phyloP scores from a whole-genome alignment of 345 rosid genomes.

The Melaleuca alternifolia region DNA sequence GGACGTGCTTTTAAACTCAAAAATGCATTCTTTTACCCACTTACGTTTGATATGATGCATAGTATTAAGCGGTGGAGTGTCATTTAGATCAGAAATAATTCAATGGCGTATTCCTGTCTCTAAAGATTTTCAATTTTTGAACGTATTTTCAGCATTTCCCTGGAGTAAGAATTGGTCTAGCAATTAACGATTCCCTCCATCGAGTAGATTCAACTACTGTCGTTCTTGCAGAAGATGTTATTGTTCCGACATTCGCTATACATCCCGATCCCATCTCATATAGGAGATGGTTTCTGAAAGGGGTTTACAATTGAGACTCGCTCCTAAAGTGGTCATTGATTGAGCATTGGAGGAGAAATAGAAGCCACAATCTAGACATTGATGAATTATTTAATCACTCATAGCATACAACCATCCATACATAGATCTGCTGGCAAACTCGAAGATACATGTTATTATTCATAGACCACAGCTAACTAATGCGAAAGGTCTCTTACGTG shows the following conservation, averaged over 20 bases:
- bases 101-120: not conserved
- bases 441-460: not conserved
- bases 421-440: not conserved
- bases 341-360: not conserved
- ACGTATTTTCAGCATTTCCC: not conserved
- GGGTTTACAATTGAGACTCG: not conserved
- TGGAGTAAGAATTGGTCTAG: fast-evolving
- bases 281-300: not conserved
- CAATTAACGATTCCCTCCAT: not conserved
- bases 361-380: not conserved
- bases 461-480: not conserved
- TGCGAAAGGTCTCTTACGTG: not conserved
- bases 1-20: not conserved
- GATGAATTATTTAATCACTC: not conserved
- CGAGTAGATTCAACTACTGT: not conserved
- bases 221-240: not conserved
- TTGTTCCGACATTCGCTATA: not conserved
- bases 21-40: not conserved
- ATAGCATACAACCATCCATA: not conserved
- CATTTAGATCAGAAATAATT: not conserved
- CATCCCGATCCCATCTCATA: not conserved
- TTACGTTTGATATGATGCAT: not conserved
- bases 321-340: not conserved
- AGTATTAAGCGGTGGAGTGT: not conserved
- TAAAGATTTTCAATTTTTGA: not conserved